phyloP scores from a whole-genome alignment of 306 rosid genomes.

The Quercus aquifolioides region DNA sequence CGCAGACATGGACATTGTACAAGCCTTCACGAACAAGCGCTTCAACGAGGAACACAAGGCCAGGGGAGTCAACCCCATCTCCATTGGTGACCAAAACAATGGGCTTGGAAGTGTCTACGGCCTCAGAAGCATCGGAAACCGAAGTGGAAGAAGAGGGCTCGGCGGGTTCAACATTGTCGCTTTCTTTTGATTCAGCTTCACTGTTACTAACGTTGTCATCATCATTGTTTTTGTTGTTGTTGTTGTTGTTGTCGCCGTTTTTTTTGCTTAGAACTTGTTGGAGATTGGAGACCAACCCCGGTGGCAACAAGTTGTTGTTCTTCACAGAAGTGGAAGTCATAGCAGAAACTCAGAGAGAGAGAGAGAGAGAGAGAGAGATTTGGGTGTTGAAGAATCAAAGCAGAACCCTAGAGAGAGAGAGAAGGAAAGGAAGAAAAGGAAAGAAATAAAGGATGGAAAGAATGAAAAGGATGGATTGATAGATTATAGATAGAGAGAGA shows the following conservation, averaged over 20 bases:
- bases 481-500: too few species aligned
- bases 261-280: constrained; percentile 63
- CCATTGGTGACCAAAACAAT: constrained; percentile 65
- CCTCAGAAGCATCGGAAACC: constrained; percentile 21
- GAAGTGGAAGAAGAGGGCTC: constrained; percentile 45
- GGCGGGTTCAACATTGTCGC: constrained; percentile 26
- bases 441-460: constrained; percentile 4
- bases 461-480: too few species aligned
- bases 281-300: constrained; percentile 88
- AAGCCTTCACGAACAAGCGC: constrained; percentile 72
- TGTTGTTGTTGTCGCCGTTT: neutral
- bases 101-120: constrained; percentile 48
- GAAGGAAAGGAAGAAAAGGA: constrained; percentile 2
- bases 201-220: too few species aligned
- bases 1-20: constrained; percentile 89
- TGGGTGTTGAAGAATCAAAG: constrained; percentile 32
- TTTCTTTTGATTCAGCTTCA: constrained; percentile 4
- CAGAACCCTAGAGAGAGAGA: constrained; percentile 57
- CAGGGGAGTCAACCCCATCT: constrained; percentile 81
- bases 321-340: constrained; percentile 49
- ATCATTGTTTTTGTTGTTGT: too few species aligned
- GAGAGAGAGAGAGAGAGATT: neutral
- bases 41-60: constrained; percentile 67
- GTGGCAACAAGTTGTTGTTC: constrained; percentile 67
- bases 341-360: neutral